Evolutionary conservation across 495 filamentous ascomycete species (phyloP), one percentile per base, ranked within the genome.

Genomic region (Trichodelitschia bisporula): DNA sequence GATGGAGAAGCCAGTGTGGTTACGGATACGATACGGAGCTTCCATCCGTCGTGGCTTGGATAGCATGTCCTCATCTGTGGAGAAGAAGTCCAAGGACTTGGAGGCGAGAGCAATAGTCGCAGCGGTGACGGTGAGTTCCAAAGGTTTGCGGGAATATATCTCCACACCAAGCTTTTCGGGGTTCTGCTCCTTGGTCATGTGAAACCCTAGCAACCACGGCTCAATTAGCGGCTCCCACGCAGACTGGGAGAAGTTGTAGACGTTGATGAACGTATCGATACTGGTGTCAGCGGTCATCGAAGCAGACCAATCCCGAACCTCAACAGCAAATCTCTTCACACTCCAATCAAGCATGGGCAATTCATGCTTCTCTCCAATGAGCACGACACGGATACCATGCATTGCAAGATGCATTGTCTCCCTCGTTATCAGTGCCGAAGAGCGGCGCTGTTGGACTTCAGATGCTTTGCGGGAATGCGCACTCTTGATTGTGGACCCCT

Each of bases 161-260:
- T 95, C 82, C 23, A 95, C 58, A 0, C 77, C 75, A 36, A 92
- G 56, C 27, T 67, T 58, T 26, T 89, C 76, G 1, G 69, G 75
- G 36, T 67, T 62, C 27, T 66, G 55, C 26, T 84, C 72, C 43
- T 70, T 79, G 8, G 79, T 72, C 53, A 95, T 63, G 32, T 86
- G 78, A 41, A 95, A 71, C 17, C 83, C 84, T 14, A 95, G 55
- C 36, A 86, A 71, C 86, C 86, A 97, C 19, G 89, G 86, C 48
- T 97, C 86, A 16, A 95, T 72, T 19, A 97, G 55, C 5, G 86
- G 86, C 48, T 95, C 86, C 86, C 86, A 97, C 5, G 80, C 77
- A 1, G 89, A 95, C 48, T 97, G 95, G 14, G 86, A 83, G 51
- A 97, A 97, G 49, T 95, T 97, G 58, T 89, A 95, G 30, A 95